Evolutionary conservation across 441 rosid genomes (phyloP).

Genomic region (Arabidopsis hybrid): DNA sequence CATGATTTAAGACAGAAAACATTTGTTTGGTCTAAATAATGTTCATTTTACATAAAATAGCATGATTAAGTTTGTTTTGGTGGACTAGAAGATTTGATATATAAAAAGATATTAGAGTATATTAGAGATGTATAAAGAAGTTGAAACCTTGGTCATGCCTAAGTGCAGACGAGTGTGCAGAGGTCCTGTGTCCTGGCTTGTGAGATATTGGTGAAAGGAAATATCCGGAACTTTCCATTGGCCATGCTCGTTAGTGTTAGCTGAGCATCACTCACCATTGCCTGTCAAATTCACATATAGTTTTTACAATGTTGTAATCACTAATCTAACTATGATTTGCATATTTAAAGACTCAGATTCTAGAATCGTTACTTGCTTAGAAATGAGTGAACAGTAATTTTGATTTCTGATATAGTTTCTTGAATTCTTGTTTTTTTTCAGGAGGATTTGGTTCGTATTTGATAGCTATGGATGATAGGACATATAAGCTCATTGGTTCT

Average conservation of each 20-base stretch:
- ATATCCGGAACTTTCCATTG: conserved; percentile 70
- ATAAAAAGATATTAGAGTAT: conserved; percentile 20
- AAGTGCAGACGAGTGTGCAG: conserved; percentile 81
- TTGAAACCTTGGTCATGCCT: conserved; percentile 26
- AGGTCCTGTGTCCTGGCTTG: conserved; percentile 65
- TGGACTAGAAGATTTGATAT: conserved; percentile 25
- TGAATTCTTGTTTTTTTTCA: conserved; percentile 14
- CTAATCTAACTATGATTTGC: too few species aligned
- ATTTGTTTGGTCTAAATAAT: conserved; percentile 1
- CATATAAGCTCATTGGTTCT: conserved; percentile 73
- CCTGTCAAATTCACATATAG: conserved; percentile 49
- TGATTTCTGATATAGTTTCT: conserved; percentile 1
- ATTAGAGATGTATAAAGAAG: background rate
- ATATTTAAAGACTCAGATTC: too few species aligned
- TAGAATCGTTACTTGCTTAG: too few species aligned
- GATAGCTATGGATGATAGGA: conserved; percentile 81
- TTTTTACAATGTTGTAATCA: background rate
- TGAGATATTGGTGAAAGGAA: conserved; percentile 70
- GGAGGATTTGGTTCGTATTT: conserved; percentile 86
- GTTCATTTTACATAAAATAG: conserved; percentile 1
- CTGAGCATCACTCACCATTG: conserved; percentile 58
- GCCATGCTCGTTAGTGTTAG: conserved; percentile 72
- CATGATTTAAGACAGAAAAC: background rate
- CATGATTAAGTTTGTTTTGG: background rate
- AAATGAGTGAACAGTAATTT: too few species aligned